Conservation (phyloP, 208 protist species). For the Leishmania arabica region DNA sequence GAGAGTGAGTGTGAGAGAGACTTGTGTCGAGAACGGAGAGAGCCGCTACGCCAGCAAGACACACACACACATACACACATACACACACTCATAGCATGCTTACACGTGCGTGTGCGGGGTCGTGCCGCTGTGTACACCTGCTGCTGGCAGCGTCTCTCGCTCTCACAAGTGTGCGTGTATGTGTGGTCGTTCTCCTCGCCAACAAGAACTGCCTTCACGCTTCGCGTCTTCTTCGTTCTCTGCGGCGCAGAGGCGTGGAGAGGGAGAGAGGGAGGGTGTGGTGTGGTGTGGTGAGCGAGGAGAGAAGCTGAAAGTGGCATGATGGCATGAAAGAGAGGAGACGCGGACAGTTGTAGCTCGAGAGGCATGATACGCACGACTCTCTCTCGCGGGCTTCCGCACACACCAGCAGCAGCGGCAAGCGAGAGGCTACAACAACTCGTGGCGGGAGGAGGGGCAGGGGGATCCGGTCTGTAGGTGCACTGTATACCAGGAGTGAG, state of each 20-base stretch:
- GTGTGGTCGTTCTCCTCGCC: neutral
- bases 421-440: neutral
- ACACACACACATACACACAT: neutral
- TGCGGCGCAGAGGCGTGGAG: neutral
- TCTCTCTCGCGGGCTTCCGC: neutral
- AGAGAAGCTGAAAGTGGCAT: neutral
- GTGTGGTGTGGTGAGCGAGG: neutral
- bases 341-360: neutral
- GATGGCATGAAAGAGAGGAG: neutral
- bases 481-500: neutral
- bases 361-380: neutral
- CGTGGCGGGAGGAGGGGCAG: neutral
- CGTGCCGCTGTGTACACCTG: neutral
- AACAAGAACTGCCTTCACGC: neutral
- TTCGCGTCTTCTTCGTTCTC: neutral
- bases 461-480: neutral
- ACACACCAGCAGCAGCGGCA: neutral
- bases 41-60: neutral
- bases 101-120: neutral
- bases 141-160: neutral
- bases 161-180: neutral
- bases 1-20: neutral
- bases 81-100: neutral
- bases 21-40: neutral
- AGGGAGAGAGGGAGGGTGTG: constrained; percentile 1